These are phyloP conservation scores for Darksidea phi DNA, from an alignment of 495 filamentous ascomycete species.

Conservation along the genomic window DNA sequence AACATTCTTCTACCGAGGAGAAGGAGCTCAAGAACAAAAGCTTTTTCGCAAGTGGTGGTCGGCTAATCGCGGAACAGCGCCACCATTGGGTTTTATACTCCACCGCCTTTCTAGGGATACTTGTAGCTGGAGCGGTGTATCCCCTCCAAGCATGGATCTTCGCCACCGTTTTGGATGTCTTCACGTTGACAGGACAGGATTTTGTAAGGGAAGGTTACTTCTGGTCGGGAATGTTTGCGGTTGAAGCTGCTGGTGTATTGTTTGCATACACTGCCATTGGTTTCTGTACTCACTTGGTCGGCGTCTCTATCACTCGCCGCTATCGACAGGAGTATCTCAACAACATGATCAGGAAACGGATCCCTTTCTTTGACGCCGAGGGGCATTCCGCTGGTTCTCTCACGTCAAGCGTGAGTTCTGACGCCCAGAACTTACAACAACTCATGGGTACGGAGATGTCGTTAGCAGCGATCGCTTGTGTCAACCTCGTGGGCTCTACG, in stretches of 20 bases:
- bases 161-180: conserved; percentile 34
- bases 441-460: conserved; percentile 36
- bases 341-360: conserved; percentile 33
- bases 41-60: conserved; percentile 28
- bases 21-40: conserved; percentile 25
- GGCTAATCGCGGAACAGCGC: conserved; percentile 34
- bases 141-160: conserved; percentile 38
- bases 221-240: conserved; percentile 39
- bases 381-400: conserved; percentile 36
- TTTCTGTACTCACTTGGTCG: conserved; percentile 26
- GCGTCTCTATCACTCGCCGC: conserved; percentile 16
- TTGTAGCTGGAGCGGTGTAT: conserved; percentile 35
- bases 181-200: conserved; percentile 23
- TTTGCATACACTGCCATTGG: conserved; percentile 34
- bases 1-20: conserved; percentile 8
- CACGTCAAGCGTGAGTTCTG: conserved; percentile 30
- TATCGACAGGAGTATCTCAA: conserved; percentile 39
- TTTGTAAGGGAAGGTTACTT: conserved; percentile 36
- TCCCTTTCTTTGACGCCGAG: conserved; percentile 39
- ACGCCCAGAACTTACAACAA: conserved; percentile 33
- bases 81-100: conserved; percentile 34
- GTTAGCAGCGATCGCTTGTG: conserved; percentile 28
- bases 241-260: conserved; percentile 28
- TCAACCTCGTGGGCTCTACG: conserved; percentile 35
- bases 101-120: conserved; percentile 22